A percentile compares a stretch with the other conserved stretches of the same genome.
These are phyloP conservation scores for Euphorbia lathyris DNA, from an alignment of 345 rosid genomes.

Conservation along the genomic window DNA sequence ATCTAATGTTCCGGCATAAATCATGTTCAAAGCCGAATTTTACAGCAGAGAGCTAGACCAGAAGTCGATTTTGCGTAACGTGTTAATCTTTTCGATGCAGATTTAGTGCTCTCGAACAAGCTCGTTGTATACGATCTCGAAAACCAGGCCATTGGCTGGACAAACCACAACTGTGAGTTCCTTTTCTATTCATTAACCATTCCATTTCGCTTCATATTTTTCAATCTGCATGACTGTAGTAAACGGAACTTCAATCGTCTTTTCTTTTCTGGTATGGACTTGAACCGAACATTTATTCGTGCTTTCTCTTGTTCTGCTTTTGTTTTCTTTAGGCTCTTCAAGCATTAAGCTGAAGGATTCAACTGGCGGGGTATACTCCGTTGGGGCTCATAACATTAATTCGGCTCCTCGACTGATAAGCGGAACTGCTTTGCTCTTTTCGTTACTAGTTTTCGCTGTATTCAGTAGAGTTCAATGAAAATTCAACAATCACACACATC, in stretches of 20 bases:
- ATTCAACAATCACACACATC: constrained; percentile 16
- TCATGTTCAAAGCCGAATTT: too few species aligned
- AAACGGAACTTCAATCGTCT: background rate
- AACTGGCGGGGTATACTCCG: constrained; percentile 40
- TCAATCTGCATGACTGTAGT: too few species aligned
- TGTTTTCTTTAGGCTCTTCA: constrained; percentile 59
- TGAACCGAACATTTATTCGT: background rate
- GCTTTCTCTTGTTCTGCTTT: constrained; percentile 2
- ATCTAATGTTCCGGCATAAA: background rate
- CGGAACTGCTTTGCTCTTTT: constrained; percentile 27
- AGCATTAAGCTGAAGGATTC: constrained; percentile 64
- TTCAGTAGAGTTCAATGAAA: constrained; percentile 33
- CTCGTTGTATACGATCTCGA: constrained; percentile 74
- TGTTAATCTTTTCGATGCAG: constrained; percentile 34
- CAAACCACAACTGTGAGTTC: constrained; percentile 76
- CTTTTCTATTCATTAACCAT: background rate
- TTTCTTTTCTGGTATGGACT: background rate
- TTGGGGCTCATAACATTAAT: constrained; percentile 49
- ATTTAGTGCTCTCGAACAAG: constrained; percentile 79
- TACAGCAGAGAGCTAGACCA: too few species aligned
- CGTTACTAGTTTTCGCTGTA: constrained; percentile 31
- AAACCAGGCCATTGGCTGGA: constrained; percentile 81
- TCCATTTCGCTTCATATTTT: too few species aligned
- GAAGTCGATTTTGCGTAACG: background rate
- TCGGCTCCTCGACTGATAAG: constrained; percentile 25